Percentiles rank a stretch among this genome's conserved stretches.
These are phyloP conservation scores for Candida michaelii DNA, from an alignment of 805 yeast genomes.

Conservation along the genomic window DNA sequence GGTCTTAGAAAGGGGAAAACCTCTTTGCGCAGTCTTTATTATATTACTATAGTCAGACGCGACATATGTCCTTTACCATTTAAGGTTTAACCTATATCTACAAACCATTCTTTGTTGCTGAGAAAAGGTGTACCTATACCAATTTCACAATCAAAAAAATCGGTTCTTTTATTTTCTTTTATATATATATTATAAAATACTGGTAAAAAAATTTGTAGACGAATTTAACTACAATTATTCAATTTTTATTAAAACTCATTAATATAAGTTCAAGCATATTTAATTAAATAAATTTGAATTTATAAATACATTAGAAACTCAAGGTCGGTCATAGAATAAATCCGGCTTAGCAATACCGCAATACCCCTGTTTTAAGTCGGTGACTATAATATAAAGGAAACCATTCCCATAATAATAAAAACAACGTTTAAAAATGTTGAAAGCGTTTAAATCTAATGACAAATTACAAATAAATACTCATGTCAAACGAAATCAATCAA, in stretches of 20 bases:
- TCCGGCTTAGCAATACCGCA: background rate
- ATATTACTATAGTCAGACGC: background rate
- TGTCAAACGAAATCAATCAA: slow-evolving; percentile 7
- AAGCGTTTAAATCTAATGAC: slow-evolving; percentile 15
- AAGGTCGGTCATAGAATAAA: too few relatives aligned
- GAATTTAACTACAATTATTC: too few relatives aligned
- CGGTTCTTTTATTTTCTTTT: slow-evolving; percentile 6
- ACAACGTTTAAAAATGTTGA: slow-evolving; percentile 14
- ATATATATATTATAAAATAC: background rate
- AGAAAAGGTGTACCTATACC: background rate
- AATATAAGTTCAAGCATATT: too few relatives aligned
- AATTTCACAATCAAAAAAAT: slow-evolving; percentile 3
- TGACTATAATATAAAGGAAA: background rate
- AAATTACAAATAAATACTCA: slow-evolving; percentile 10
- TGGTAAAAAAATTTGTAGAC: background rate
- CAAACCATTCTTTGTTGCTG: background rate
- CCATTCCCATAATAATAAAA: background rate
- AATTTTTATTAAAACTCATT: too few relatives aligned
- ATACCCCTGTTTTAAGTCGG: background rate
- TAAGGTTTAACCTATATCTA: slow-evolving; percentile 3
- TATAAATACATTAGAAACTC: too few relatives aligned
- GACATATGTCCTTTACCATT: background rate
- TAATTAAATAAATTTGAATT: too few relatives aligned
- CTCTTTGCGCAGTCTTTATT: background rate
- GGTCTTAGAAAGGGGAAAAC: background rate